A percentile compares a stretch with the other conserved stretches of the same genome.
Conservation (phyloP, 1,139 yeast genomes). For the Groenewaldozyma auringiensis region DNA sequence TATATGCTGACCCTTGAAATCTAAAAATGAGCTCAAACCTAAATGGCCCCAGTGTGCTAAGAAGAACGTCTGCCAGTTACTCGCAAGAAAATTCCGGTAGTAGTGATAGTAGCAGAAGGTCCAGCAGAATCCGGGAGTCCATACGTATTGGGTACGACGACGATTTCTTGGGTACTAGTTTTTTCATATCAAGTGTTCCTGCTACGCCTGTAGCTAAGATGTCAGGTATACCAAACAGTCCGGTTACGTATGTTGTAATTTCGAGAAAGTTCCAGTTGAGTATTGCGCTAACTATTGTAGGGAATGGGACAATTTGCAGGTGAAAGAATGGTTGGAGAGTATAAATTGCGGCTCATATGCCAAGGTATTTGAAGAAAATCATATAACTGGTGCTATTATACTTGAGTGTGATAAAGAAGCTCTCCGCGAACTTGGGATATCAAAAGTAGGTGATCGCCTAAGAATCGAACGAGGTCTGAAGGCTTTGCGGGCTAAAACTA, state of each 20-base stretch:
- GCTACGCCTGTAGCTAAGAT: background rate
- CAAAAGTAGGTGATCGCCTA: slow-evolving; percentile 74
- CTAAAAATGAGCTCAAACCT: background rate
- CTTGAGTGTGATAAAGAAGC: slow-evolving; percentile 61
- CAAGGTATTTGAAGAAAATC: slow-evolving; percentile 36
- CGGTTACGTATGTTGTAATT: background rate
- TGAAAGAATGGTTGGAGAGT: slow-evolving; percentile 33
- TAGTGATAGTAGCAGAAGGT: background rate
- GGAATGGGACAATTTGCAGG: slow-evolving; percentile 28
- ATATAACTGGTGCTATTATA: slow-evolving; percentile 53
- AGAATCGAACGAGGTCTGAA: slow-evolving; percentile 47
- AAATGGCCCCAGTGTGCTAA: background rate
- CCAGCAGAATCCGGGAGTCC: background rate
- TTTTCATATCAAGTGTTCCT: background rate
- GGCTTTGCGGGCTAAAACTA: slow-evolving; percentile 22
- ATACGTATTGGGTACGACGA: background rate
- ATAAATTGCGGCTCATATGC: slow-evolving; percentile 29
- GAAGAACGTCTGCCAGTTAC: background rate
- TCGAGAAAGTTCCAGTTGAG: too few relatives aligned
- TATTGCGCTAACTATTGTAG: slow-evolving; percentile 40
- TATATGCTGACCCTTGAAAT: background rate
- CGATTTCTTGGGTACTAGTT: background rate
- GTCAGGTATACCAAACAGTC: background rate
- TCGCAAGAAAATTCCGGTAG: background rate
- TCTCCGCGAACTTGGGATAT: slow-evolving; percentile 66